Percentiles rank a stretch among this genome's conserved stretches.
phyloP scores from a whole-genome alignment of 768 basidiomycete genomes.

The Lactarius tabidus region DNA sequence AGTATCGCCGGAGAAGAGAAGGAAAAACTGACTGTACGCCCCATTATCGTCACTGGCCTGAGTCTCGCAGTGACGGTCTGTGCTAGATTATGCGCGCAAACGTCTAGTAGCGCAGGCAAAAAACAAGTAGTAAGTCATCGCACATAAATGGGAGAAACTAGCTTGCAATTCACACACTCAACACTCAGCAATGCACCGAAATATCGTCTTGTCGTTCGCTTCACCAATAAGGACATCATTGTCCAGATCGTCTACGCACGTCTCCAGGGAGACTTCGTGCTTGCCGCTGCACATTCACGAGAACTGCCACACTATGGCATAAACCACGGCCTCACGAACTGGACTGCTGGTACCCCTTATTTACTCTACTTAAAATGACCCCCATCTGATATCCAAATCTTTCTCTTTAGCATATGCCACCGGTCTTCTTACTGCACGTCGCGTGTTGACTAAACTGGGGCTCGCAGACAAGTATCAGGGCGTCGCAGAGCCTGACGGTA shows the following conservation, averaged over 20 bases:
- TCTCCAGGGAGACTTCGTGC: constrained; percentile 93
- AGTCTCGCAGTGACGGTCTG: background rate
- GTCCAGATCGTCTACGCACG: constrained; percentile 96
- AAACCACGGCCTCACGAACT: constrained; percentile 97
- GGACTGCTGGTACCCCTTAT: constrained; percentile 72
- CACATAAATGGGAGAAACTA: background rate
- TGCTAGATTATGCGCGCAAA: constrained; percentile 92
- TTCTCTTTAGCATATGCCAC: constrained; percentile 84
- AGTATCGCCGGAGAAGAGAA: constrained; percentile 95
- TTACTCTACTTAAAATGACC: background rate
- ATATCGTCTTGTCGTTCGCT: constrained; percentile 97
- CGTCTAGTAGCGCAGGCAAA: constrained; percentile 96
- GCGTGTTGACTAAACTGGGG: constrained; percentile 91
- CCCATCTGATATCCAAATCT: background rate
- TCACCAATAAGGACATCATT: constrained; percentile 97
- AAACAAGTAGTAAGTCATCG: constrained; percentile 85
- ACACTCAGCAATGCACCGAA: constrained; percentile 82
- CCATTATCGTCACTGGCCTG: background rate
- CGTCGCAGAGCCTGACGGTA: constrained; percentile 86
- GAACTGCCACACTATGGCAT: constrained; percentile 97
- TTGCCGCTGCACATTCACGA: constrained; percentile 80
- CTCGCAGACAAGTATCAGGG: constrained; percentile 98
- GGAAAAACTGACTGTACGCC: constrained; percentile 93
- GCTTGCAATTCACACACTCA: background rate
- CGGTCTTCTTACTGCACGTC: constrained; percentile 91